Conservation (phyloP, 2,329 filamentous ascomycete genomes). For the Fusarium marasasianum region DNA sequence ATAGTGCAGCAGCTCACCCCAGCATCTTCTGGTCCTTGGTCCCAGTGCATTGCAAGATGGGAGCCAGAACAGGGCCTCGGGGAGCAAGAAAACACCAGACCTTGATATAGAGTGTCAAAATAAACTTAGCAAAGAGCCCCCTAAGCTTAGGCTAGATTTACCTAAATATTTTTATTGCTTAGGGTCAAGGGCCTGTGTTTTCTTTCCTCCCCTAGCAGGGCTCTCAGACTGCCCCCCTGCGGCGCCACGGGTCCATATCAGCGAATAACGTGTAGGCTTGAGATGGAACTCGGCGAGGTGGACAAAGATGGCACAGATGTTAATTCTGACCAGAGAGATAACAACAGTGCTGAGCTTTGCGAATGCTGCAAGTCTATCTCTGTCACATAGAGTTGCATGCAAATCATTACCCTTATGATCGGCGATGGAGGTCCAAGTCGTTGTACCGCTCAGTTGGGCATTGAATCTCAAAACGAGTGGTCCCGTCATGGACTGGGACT, state of each 20-base stretch:
- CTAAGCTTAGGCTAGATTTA: too few species aligned
- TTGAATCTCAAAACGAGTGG: slow-evolving; percentile 27
- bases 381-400: slow-evolving; percentile 18
- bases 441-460: slow-evolving; percentile 31
- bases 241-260: slow-evolving; percentile 23
- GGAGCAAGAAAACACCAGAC: too few species aligned
- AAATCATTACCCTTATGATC: slow-evolving; percentile 29
- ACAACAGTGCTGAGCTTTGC: background rate
- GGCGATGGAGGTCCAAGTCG: slow-evolving; percentile 15
- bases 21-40: slow-evolving; percentile 27
- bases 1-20: slow-evolving; percentile 41
- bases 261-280: slow-evolving; percentile 21
- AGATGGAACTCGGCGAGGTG: slow-evolving; percentile 12
- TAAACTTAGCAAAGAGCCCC: too few species aligned
- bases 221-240: slow-evolving; percentile 24
- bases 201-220: background rate
- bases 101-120: too few species aligned
- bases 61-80: slow-evolving; percentile 30
- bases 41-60: slow-evolving; percentile 20
- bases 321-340: background rate
- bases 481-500: slow-evolving; percentile 25
- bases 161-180: too few species aligned
- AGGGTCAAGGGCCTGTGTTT: too few species aligned
- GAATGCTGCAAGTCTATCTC: slow-evolving; percentile 19
- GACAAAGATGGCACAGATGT: slow-evolving; percentile 2